Conservation (phyloP, 2,329 filamentous ascomycete genomes). For the Ceratocystis huliohia region DNA sequence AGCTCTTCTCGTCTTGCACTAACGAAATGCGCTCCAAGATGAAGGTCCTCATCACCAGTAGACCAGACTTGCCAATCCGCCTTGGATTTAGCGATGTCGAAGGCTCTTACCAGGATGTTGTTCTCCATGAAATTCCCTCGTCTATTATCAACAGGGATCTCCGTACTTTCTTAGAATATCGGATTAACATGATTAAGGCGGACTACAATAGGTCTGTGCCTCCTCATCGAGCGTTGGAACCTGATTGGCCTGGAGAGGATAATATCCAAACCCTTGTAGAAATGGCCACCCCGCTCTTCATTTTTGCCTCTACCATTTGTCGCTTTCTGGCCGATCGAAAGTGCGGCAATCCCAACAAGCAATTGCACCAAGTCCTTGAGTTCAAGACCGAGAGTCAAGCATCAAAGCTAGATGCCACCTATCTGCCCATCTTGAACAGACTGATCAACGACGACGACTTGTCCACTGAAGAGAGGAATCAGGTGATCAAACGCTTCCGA, state of each 20-base stretch:
- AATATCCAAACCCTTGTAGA: not conserved
- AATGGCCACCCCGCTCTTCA: not conserved
- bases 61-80: constrained; percentile 24
- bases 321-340: not conserved
- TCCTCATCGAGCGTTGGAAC: not conserved
- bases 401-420: not conserved
- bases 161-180: constrained; percentile 28
- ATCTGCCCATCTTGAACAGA: not conserved
- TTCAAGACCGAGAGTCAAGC: not conserved
- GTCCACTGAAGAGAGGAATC: not conserved
- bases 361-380: not conserved
- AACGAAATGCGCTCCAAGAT: not conserved
- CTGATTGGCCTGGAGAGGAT: not conserved
- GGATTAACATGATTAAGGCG: not conserved
- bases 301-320: not conserved
- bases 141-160: constrained; percentile 1
- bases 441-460: not conserved
- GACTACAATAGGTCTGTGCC: not conserved
- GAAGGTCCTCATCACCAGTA: constrained; percentile 25
- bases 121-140: constrained; percentile 28
- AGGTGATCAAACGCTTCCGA: not conserved
- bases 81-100: constrained; percentile 28
- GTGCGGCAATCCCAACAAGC: not conserved
- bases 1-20: not conserved
- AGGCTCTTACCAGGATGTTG: constrained; percentile 31